Conservation (phyloP, 2,329 filamentous ascomycete genomes). For the Aspergillus sclerotialis region DNA sequence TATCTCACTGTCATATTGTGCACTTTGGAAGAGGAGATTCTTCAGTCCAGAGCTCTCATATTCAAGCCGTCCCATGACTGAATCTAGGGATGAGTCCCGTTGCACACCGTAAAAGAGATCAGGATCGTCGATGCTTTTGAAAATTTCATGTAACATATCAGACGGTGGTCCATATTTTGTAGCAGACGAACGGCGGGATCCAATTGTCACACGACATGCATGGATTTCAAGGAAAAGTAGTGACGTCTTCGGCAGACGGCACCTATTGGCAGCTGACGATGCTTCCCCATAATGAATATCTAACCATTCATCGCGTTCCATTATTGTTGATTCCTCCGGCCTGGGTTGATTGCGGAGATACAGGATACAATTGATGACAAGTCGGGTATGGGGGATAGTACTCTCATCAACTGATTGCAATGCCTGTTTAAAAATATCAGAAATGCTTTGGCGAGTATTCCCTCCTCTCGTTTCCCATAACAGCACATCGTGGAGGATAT, state of each 20-base stretch:
- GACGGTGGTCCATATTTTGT: constrained; percentile 49
- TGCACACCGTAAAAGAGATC: constrained; percentile 92
- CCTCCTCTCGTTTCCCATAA: constrained; percentile 59
- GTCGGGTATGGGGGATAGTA: constrained; percentile 57
- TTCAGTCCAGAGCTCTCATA: constrained; percentile 85
- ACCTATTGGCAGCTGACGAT: constrained; percentile 64
- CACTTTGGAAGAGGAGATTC: constrained; percentile 82
- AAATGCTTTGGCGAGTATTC: constrained; percentile 55
- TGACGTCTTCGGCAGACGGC: constrained; percentile 81
- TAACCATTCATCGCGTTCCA: constrained; percentile 76
- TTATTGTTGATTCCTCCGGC: constrained; percentile 68
- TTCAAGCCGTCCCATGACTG: constrained; percentile 73
- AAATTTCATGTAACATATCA: constrained; percentile 71
- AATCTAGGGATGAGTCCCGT: constrained; percentile 67
- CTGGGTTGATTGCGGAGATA: constrained; percentile 79
- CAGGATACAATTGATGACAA: constrained; percentile 71
- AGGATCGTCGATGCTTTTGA: constrained; percentile 88
- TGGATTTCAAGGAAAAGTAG: constrained; percentile 74
- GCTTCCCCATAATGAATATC: constrained; percentile 69
- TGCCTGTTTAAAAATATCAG: constrained; percentile 57
- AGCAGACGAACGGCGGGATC: constrained; percentile 61
- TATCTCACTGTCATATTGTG: constrained; percentile 81
- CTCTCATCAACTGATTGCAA: constrained; percentile 42
- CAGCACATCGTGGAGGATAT: constrained; percentile 76
- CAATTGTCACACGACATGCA: constrained; percentile 48